Evolutionary conservation across 176 grass and related monocot species (phyloP).

Genomic region (Triticum timopheevii): DNA sequence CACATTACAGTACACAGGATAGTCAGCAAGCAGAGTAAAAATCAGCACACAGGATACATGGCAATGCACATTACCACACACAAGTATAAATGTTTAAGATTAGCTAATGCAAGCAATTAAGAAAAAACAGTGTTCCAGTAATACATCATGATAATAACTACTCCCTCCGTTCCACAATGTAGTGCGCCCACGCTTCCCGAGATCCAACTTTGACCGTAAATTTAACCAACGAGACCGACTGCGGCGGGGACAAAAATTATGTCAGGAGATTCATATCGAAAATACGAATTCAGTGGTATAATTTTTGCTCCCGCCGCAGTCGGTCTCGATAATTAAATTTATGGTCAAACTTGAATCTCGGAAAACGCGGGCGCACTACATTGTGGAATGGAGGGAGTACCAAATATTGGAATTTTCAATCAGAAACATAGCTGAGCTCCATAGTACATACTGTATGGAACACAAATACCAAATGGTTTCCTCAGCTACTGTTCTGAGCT

Average conservation of each 20-base stretch:
- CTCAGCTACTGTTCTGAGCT: not conserved
- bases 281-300: too few relatives aligned
- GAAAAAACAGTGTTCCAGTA: not conserved
- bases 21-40: conserved; percentile 11
- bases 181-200: too few relatives aligned
- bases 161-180: too few relatives aligned
- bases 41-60: too few relatives aligned
- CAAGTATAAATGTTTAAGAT: not conserved
- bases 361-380: too few relatives aligned
- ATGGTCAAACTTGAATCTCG: too few relatives aligned
- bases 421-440: conserved; percentile 2
- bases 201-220: too few relatives aligned
- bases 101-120: not conserved
- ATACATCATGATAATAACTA: not conserved
- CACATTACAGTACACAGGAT: not conserved
- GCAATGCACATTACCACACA: not conserved
- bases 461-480: conserved; percentile 1
- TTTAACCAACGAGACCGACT: too few relatives aligned
- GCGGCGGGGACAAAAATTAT: too few relatives aligned
- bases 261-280: too few relatives aligned
- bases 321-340: too few relatives aligned
- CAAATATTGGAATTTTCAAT: not conserved
- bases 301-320: too few relatives aligned
- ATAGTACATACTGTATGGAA: not conserved
- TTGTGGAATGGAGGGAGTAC: not conserved